phyloP scores from a whole-genome alignment of 2,329 filamentous ascomycete species.

The Botrytis galanthina region DNA sequence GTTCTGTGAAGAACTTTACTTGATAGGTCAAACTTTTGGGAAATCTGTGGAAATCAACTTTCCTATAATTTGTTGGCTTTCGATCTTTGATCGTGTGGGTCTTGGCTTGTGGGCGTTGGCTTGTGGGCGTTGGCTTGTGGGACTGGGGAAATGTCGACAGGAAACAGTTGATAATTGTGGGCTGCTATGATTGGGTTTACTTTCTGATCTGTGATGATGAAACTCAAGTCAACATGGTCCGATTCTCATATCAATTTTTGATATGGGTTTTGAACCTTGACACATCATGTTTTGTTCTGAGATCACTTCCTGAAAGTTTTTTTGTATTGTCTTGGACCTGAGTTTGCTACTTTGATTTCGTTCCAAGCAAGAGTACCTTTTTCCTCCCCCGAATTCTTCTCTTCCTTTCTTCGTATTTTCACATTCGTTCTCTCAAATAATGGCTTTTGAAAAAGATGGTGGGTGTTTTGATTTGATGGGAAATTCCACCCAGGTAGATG shows the following conservation, averaged over 20 bases:
- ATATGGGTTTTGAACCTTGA: conserved; percentile 1
- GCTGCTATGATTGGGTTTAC: background rate
- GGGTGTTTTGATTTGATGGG: background rate
- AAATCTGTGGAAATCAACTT: background rate
- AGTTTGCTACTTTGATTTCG: background rate
- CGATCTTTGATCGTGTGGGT: background rate
- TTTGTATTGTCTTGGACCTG: background rate
- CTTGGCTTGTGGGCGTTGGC: background rate
- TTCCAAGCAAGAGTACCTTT: background rate
- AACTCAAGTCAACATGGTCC: background rate
- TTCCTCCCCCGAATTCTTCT: background rate
- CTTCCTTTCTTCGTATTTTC: background rate
- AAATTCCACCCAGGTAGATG: background rate
- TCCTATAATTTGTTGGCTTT: background rate
- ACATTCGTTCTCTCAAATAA: rapidly evolving
- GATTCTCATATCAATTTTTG: background rate
- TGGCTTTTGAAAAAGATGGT: no score
- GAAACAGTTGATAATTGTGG: no score
- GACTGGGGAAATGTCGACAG: background rate
- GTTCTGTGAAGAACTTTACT: background rate
- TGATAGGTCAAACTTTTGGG: background rate
- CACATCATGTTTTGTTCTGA: background rate
- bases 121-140: background rate
- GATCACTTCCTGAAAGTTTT: background rate
- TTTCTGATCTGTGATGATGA: conserved; percentile 3